Base-by-base conservation (phyloP, 345 rosid species). In the Melaleuca quinquenervia region DNA sequence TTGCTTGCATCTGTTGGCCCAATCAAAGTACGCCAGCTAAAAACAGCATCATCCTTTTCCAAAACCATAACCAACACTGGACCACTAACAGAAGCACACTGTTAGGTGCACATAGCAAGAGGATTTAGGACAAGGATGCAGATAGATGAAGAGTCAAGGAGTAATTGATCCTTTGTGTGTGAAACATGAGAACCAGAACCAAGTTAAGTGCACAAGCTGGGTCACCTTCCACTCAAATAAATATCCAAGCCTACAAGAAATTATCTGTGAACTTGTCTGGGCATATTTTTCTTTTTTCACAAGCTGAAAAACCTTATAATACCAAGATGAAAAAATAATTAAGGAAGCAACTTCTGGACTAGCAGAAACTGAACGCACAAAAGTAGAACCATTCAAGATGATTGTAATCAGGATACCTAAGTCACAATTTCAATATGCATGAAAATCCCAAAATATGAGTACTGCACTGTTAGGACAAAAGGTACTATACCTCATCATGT, bases 11-110 rank as follows among this genome's bases (percentile, higher is more conserved):
- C 94, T n/a, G 98, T 95, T 82, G 98, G 96, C 54, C 96, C 98
- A 86, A 96, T 94, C 75, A 96, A 88, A 85, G 88, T 85, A 87
- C 97, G 98, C 99, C 99, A 96, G 82, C 92, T 90, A 89, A 92
- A 87, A 94, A 96, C 89, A 1, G 96, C 99, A 89, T 95, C 90
- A 88, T 89, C 88, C 90, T 93, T 96, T 92, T 94, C 96, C 91
- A 96, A 88, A 82, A 94, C 90, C 95, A 96, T 93, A 64, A 92
- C 92, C 87, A 95, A 84, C 84, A 94, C 95, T 24, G 98, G 98
- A 90, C 95, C 99, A 91, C 98, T 90, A 87, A 64, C 14, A 83
- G 44, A 64, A 74, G 49, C 82, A 50, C 60, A 83, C 32, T n/a
- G 29, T 83, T 48, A 85, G 62, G 58, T n/a, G 51, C 29, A 58